A percentile compares a stretch with the other conserved stretches of the same genome.
phyloP scores from a whole-genome alignment of 2,329 filamentous ascomycete species.

The Aspergillus nomiae region DNA sequence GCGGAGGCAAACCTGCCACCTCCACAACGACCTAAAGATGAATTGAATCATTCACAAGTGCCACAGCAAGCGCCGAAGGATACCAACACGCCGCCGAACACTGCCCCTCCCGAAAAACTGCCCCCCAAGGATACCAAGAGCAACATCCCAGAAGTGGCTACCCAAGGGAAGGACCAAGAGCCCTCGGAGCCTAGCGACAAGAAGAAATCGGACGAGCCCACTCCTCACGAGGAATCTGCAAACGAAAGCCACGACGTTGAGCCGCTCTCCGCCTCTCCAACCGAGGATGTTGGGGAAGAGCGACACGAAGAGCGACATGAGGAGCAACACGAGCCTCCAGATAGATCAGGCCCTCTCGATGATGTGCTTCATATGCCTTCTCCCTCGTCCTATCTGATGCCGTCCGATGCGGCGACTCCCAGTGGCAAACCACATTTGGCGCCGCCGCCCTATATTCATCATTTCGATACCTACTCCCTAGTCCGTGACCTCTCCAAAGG shows the following conservation, averaged over 20 bases:
- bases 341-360: conserved; percentile 32
- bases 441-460: conserved; percentile 83
- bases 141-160: conserved; percentile 14
- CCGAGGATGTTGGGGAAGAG: conserved; percentile 18
- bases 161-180: conserved; percentile 17
- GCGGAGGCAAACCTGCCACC: conserved; percentile 45
- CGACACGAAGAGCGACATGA: conserved; percentile 3
- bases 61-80: conserved; percentile 16
- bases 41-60: conserved; percentile 16
- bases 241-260: conserved; percentile 19
- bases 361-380: conserved; percentile 46
- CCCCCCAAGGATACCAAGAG: conserved; percentile 14
- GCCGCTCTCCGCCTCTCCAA: conserved; percentile 14
- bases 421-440: conserved; percentile 57
- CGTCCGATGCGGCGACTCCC: conserved; percentile 27
- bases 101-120: conserved; percentile 19
- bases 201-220: conserved; percentile 19
- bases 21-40: conserved; percentile 34
- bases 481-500: conserved; percentile 75
- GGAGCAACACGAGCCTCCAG: background rate
- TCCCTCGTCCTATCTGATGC: conserved; percentile 36
- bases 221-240: conserved; percentile 24
- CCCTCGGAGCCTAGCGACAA: conserved; percentile 17
- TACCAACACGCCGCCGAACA: conserved; percentile 7
- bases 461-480: conserved; percentile 92